Evolutionary conservation across 2,329 filamentous ascomycete species (phyloP).

Genomic region (Curvularia spicifera): DNA sequence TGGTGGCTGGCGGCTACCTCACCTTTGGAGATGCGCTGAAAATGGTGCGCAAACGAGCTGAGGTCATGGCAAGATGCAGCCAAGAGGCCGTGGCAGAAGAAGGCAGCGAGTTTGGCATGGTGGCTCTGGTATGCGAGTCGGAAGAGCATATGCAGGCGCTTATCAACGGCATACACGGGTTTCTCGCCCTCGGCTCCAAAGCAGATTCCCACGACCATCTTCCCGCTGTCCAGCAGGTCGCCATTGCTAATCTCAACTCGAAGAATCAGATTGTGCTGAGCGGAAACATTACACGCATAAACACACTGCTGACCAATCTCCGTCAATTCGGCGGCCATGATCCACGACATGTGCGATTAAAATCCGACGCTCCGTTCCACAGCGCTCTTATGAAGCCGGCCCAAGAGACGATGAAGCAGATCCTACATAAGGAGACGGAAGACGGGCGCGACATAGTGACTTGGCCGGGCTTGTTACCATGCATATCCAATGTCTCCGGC

Average conservation of each 20-base stretch:
- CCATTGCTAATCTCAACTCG: constrained; percentile 92
- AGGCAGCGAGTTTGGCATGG: constrained; percentile 90
- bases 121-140: constrained; percentile 83
- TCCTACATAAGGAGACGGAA: constrained; percentile 66
- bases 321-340: constrained; percentile 91
- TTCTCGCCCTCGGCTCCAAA: constrained; percentile 73
- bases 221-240: constrained; percentile 82
- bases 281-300: constrained; percentile 83
- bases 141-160: constrained; percentile 74
- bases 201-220: constrained; percentile 70
- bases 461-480: constrained; percentile 77
- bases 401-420: constrained; percentile 71
- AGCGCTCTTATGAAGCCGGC: constrained; percentile 91
- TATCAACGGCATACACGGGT: constrained; percentile 77
- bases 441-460: constrained; percentile 69
- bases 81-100: constrained; percentile 67
- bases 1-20: constrained; percentile 84
- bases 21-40: constrained; percentile 77
- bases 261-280: constrained; percentile 96
- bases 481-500: constrained; percentile 85
- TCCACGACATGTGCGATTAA: constrained; percentile 82
- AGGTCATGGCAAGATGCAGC: constrained; percentile 82
- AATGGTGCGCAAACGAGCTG: constrained; percentile 77
- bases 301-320: constrained; percentile 80
- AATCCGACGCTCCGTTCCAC: constrained; percentile 89